Conservation (phyloP, 441 rosid genomes). For the Brassica hybrid region DNA sequence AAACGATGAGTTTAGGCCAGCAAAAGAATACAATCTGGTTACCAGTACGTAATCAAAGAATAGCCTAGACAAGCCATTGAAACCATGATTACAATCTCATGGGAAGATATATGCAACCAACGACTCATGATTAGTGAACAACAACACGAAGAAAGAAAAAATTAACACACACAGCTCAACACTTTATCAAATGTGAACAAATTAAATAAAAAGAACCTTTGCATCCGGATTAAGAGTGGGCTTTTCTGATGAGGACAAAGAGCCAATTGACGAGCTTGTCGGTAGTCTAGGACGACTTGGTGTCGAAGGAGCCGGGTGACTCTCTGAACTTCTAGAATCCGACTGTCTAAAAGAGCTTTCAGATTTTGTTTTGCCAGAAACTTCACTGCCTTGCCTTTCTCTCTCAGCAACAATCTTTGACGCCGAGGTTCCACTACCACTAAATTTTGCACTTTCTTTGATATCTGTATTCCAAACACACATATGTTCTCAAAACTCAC, state of each 20-base stretch:
- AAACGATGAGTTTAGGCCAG: not conserved
- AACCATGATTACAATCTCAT: conserved; percentile 15
- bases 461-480: conserved; percentile 45
- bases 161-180: conserved; percentile 8
- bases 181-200: conserved; percentile 20
- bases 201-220: conserved; percentile 55
- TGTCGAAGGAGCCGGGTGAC: conserved; percentile 46
- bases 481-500: conserved; percentile 1
- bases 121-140: conserved; percentile 7
- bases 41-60: not conserved
- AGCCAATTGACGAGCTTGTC: conserved; percentile 87
- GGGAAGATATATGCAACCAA: conserved; percentile 2
- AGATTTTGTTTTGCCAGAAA: conserved; percentile 49
- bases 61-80: conserved; percentile 1
- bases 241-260: conserved; percentile 70
- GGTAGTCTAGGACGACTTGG: conserved; percentile 63
- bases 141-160: not conserved
- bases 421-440: conserved; percentile 45
- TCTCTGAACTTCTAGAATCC: conserved; percentile 67
- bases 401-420: conserved; percentile 50
- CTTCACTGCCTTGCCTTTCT: conserved; percentile 50
- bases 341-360: conserved; percentile 58
- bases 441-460: conserved; percentile 46
- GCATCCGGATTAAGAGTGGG: conserved; percentile 86
- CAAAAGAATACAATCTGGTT: not conserved